A percentile compares a stretch with the other conserved stretches of the same genome.
Conservation (phyloP, 2,329 filamentous ascomycete genomes). For the Fusarium continuum region DNA sequence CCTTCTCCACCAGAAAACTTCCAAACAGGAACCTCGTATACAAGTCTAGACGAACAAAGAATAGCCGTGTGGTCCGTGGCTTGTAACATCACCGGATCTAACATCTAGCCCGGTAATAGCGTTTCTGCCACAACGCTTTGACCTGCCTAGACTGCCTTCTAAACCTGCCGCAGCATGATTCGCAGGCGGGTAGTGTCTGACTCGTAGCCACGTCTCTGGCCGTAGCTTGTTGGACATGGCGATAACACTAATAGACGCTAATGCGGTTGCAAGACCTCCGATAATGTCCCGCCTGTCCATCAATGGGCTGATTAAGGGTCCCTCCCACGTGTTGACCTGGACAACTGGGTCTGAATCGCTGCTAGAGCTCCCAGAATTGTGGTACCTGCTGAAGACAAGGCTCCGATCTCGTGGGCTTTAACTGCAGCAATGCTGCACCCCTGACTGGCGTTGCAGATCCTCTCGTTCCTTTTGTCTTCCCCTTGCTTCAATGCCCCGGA, state of each 20-base stretch:
- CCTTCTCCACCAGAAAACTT: neutral
- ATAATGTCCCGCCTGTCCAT: neutral
- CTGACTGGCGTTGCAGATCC: conserved; percentile 22
- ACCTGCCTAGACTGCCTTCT: no score
- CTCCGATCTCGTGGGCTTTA: neutral
- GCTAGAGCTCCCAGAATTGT: neutral
- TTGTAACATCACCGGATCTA: neutral
- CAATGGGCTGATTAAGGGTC: neutral
- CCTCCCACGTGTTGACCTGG: conserved; percentile 5
- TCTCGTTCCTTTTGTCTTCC: neutral
- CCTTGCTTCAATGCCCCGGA: neutral
- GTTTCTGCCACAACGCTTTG: neutral
- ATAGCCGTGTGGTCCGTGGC: conserved; percentile 11
- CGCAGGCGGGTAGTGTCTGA: neutral
- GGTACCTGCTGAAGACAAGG: neutral
- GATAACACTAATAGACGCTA: conserved; percentile 2
- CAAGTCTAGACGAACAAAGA: neutral
- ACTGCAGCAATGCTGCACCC: conserved; percentile 6
- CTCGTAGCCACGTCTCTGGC: neutral
- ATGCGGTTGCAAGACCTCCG: neutral
- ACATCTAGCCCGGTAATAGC: conserved; percentile 4
- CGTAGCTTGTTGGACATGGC: neutral
- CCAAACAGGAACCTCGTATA: conserved; percentile 11
- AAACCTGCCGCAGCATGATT: no score
- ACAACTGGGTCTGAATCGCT: neutral